phyloP scores from a whole-genome alignment of 495 filamentous ascomycete genomes.

The Filosporella fistucella region DNA sequence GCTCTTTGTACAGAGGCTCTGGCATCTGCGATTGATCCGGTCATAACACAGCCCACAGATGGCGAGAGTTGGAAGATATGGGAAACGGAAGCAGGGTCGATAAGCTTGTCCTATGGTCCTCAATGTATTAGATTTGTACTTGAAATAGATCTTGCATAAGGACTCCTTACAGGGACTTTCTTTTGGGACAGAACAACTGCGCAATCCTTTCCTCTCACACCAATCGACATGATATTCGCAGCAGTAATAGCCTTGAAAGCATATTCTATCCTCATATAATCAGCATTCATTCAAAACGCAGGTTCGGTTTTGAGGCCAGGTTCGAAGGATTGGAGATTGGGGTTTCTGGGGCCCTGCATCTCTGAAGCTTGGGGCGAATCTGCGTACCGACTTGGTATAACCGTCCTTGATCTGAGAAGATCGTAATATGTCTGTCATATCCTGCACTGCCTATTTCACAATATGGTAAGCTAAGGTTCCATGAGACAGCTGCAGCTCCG shows the following conservation, averaged over 20 bases:
- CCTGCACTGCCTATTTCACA: slow-evolving; percentile 75
- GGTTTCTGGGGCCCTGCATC: too few species aligned
- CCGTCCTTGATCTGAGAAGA: slow-evolving; percentile 98
- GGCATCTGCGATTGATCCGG: slow-evolving; percentile 96
- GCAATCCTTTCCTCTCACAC: slow-evolving; percentile 92
- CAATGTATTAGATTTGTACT: slow-evolving; percentile 25
- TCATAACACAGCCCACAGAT: slow-evolving; percentile 97
- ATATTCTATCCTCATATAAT: slow-evolving; percentile 67
- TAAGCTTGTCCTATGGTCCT: slow-evolving; percentile 81
- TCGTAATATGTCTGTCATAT: slow-evolving; percentile 98
- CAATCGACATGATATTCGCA: slow-evolving; percentile 96
- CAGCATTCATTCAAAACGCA: too few species aligned
- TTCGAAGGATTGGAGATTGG: too few species aligned
- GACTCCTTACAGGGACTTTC: slow-evolving; percentile 92
- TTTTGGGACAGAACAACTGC: slow-evolving; percentile 97
- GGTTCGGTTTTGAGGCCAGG: background rate
- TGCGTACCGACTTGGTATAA: slow-evolving; percentile 94
- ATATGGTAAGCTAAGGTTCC: slow-evolving; percentile 14
- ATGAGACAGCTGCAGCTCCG: slow-evolving; percentile 2
- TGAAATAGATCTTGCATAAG: slow-evolving; percentile 20
- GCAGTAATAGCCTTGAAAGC: slow-evolving; percentile 99
- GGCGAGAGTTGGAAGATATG: slow-evolving; percentile 96
- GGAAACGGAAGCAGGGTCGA: slow-evolving; percentile 94
- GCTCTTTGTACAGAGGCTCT: slow-evolving; percentile 87
- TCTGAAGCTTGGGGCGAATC: too few species aligned